These are phyloP conservation scores for Daldinia childiae DNA, from an alignment of 495 filamentous ascomycete species.

Conservation along the genomic window DNA sequence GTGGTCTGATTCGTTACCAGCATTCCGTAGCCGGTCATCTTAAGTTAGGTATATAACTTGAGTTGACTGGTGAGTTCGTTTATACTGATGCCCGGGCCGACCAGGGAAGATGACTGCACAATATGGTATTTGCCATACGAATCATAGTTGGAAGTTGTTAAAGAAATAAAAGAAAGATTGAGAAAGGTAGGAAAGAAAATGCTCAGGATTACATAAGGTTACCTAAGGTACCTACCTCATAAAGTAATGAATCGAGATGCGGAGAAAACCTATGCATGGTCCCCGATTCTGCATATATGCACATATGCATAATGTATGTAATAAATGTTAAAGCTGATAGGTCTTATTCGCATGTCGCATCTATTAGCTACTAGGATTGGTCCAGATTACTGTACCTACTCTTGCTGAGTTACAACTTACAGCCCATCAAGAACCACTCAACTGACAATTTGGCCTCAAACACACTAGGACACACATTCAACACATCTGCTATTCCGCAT, in stretches of 20 bases:
- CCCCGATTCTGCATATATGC: conserved; percentile 4
- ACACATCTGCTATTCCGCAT: neutral
- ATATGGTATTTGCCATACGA: neutral
- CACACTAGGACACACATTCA: conserved; percentile 1
- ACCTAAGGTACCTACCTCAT: too few species aligned
- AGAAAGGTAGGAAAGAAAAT: neutral
- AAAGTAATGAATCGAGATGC: neutral
- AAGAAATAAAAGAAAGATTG: neutral
- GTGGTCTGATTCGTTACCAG: conserved; percentile 24
- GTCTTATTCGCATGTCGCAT: conserved; percentile 16
- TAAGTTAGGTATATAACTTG: neutral
- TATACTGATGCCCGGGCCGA: neutral
- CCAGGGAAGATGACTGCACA: neutral
- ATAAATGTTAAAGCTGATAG: conserved; percentile 9
- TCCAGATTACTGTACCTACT: conserved; percentile 27
- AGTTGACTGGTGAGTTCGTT: conserved; percentile 9
- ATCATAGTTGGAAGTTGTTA: conserved; percentile 13
- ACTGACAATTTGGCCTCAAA: conserved; percentile 28
- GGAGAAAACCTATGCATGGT: neutral
- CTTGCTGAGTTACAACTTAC: neutral
- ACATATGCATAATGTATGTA: conserved; percentile 12
- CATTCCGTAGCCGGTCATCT: conserved; percentile 6
- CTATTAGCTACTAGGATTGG: conserved; percentile 20
- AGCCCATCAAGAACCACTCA: conserved; percentile 10
- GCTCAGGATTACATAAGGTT: neutral